Conservation (phyloP, 208 protist species). For the Trichomonas vaginalis region DNA sequence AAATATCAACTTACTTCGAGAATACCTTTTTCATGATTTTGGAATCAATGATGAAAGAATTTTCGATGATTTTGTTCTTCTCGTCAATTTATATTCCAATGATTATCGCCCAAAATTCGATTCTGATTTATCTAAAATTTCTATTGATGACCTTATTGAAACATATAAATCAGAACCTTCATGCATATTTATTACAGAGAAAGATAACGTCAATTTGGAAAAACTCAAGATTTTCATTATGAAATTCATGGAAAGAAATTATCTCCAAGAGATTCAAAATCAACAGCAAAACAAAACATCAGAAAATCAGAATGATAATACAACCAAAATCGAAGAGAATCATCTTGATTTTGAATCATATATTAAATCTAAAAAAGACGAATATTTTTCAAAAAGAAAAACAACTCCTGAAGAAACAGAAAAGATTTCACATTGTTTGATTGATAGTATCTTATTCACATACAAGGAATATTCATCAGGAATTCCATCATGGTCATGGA, state of each 20-base stretch:
- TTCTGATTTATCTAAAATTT: not conserved
- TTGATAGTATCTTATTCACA: not conserved
- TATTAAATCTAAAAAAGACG: not conserved
- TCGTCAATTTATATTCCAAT: not conserved
- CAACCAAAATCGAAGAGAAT: not conserved
- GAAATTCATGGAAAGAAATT: not conserved
- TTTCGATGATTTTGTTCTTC: slow-evolving; percentile 37
- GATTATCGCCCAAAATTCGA: not conserved
- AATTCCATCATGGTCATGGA: not conserved
- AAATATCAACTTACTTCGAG: not conserved
- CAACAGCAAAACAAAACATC: too few relatives aligned
- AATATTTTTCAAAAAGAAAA: not conserved
- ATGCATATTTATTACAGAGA: not conserved
- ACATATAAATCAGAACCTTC: not conserved
- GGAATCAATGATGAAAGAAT: slow-evolving; percentile 17
- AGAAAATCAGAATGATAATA: too few relatives aligned
- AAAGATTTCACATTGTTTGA: not conserved
- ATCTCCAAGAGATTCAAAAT: too few relatives aligned
- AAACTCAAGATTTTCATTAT: not conserved
- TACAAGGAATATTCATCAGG: not conserved
- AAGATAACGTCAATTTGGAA: not conserved
- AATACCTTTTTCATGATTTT: not conserved
- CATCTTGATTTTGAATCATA: not conserved
- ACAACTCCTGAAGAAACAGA: not conserved
- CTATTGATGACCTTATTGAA: not conserved